Percentiles rank a stretch among this genome's conserved stretches.
These are phyloP conservation scores for Coniochaeta prunicola DNA, from an alignment of 2,329 filamentous ascomycete genomes.

Conservation along the genomic window DNA sequence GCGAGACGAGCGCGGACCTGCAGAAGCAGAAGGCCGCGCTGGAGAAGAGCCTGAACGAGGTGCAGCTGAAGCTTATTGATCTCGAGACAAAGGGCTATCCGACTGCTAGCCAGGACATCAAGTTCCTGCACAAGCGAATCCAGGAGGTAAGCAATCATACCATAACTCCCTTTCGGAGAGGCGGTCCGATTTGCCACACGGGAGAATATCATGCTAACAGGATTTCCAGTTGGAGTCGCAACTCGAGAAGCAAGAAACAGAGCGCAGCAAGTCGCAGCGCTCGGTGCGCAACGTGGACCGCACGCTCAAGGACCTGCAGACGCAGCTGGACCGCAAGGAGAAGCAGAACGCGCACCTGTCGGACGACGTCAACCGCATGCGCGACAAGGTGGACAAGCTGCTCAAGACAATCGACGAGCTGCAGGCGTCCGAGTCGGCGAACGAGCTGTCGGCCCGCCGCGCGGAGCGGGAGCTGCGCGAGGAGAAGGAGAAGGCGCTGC, in stretches of 20 bases:
- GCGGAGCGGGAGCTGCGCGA: slow-evolving; percentile 87
- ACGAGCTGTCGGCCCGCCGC: slow-evolving; percentile 73
- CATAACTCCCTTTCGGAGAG: neutral
- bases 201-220: neutral
- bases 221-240: slow-evolving; percentile 69
- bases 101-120: slow-evolving; percentile 87
- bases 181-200: neutral
- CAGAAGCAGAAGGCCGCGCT: slow-evolving; percentile 85
- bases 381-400: slow-evolving; percentile 86
- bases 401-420: slow-evolving; percentile 90
- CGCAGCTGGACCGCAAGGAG: slow-evolving; percentile 87
- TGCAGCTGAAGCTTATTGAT: slow-evolving; percentile 84
- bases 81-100: slow-evolving; percentile 97
- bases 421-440: slow-evolving; percentile 75
- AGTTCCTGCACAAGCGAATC: slow-evolving; percentile 88
- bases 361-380: slow-evolving; percentile 77
- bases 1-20: slow-evolving; percentile 72
- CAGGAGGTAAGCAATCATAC: slow-evolving; percentile 63
- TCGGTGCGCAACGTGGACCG: slow-evolving; percentile 90
- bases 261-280: slow-evolving; percentile 73
- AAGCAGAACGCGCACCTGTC: slow-evolving; percentile 74
- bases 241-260: slow-evolving; percentile 74
- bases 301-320: slow-evolving; percentile 85
- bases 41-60: slow-evolving; percentile 85
- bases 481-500: slow-evolving; percentile 72